Evolutionary conservation across 2,329 filamentous ascomycete genomes (phyloP).

Genomic region (Raffaelea deltoideospora): DNA sequence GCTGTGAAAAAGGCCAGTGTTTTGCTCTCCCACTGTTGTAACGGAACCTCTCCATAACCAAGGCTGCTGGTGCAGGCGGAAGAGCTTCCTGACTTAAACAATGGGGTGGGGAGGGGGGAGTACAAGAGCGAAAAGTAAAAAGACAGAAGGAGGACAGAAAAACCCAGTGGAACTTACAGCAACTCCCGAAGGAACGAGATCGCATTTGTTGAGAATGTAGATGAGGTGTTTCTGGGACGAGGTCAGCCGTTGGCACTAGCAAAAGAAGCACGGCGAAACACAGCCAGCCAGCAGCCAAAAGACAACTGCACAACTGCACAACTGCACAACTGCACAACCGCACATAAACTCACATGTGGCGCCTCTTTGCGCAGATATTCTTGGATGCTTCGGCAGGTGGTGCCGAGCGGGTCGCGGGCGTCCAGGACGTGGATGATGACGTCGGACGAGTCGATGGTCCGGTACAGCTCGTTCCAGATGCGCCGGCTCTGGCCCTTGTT

Average conservation of each 20-base stretch:
- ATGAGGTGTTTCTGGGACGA: slow-evolving; percentile 59
- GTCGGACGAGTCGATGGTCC: slow-evolving; percentile 83
- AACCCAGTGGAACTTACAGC: slow-evolving; percentile 58
- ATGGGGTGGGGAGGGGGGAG: slow-evolving; percentile 38
- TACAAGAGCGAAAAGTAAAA: slow-evolving; percentile 3
- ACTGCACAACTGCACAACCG: too few relatives aligned
- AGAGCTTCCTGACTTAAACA: too few relatives aligned
- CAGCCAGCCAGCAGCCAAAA: not conserved
- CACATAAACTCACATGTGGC: slow-evolving; percentile 49
- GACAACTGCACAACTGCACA: too few relatives aligned
- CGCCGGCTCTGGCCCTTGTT: slow-evolving; percentile 89
- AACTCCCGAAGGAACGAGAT: slow-evolving; percentile 81
- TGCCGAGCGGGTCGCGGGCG: slow-evolving; percentile 78
- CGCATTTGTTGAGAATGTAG: slow-evolving; percentile 81
- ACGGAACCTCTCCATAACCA: slow-evolving; percentile 85
- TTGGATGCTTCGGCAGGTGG: slow-evolving; percentile 76
- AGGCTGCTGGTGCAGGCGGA: slow-evolving; percentile 30
- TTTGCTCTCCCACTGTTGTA: slow-evolving; percentile 98
- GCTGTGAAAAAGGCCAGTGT: slow-evolving; percentile 51
- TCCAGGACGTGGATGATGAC: slow-evolving; percentile 92
- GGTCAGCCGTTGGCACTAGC: not conserved
- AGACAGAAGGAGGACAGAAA: slow-evolving; percentile 2
- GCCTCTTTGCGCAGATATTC: slow-evolving; percentile 90
- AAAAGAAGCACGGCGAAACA: too few relatives aligned
- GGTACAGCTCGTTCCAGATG: slow-evolving; percentile 79